These are phyloP conservation scores for Phyllosticta capitalensis DNA, from an alignment of 2,329 filamentous ascomycete species.

Conservation along the genomic window DNA sequence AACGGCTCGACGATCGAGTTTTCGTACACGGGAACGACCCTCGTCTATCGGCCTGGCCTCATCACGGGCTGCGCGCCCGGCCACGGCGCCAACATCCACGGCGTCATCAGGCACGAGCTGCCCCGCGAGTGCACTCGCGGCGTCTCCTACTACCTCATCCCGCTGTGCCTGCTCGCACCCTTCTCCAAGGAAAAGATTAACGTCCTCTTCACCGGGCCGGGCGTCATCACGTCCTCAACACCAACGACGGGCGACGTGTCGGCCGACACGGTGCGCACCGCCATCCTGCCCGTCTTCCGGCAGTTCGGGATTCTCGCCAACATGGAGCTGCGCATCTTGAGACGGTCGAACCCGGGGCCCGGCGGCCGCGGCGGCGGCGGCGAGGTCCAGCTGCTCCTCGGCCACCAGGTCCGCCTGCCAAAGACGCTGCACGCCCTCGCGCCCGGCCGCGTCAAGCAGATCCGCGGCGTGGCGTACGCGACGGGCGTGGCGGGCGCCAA, in stretches of 20 bases:
- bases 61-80: constrained; percentile 79
- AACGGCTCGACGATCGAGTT: constrained; percentile 95
- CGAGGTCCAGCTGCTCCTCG: constrained; percentile 87
- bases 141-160: constrained; percentile 84
- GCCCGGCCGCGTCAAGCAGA: constrained; percentile 74
- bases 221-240: constrained; percentile 84
- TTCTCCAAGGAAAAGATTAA: constrained; percentile 90
- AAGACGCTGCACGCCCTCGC: constrained; percentile 86
- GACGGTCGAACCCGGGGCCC: constrained; percentile 61
- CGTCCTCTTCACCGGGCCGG: constrained; percentile 78
- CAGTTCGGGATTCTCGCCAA: constrained; percentile 81
- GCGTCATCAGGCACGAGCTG: constrained; percentile 72
- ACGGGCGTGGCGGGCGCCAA: constrained; percentile 87
- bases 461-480: constrained; percentile 88
- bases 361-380: constrained; percentile 75
- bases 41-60: constrained; percentile 84
- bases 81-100: constrained; percentile 57
- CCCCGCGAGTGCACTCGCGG: constrained; percentile 69
- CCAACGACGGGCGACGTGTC: constrained; percentile 72
- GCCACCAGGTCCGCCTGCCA: constrained; percentile 83
- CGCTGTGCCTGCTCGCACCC: constrained; percentile 80
- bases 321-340: constrained; percentile 76
- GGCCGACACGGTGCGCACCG: constrained; percentile 87
- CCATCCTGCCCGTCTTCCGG: constrained; percentile 79
- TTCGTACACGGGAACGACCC: constrained; percentile 87